Base-by-base conservation (phyloP, 1,284 basidiomycete species). In the Sporisorium iseilematis-ciliati region DNA sequence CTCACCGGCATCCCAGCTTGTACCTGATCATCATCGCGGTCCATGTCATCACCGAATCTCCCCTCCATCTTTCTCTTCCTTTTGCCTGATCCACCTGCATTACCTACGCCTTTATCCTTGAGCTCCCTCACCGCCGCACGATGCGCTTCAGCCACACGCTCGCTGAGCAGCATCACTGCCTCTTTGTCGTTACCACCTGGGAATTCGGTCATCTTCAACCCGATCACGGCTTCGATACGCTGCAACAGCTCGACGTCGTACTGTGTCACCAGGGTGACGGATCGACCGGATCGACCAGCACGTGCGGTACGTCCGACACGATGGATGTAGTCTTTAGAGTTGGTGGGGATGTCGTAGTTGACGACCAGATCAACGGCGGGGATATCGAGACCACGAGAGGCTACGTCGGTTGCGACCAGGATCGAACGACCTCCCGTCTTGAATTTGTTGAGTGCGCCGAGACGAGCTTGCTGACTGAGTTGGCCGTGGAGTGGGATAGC, bases 271-370 rank as follows among this genome's bases (percentile, higher is more conserved):
- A 99, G 89, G 12, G 97, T 97, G 78, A 99, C 93, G 1, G 93
- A 92, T 87, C 97, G 97, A 45, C 97, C 97, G 2, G 93, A 91
- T 45, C 97, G 90, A 16, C 97, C 97, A 0, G 97, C 97, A 85
- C 97, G 92, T 3, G 97, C 97, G 33, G 97, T 99, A 73, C 97
- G 91, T 38, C 97, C 97, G 20, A 99, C 97, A 62, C 97, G 91
- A 85, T 99, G 97, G 63, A 99, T 97, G 86, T 99, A 99, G 86
- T 99, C 97, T 88, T 99, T 99, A 29, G 95, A 98, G 86, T 99
- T 94, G 7, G 94, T 94, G 1, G 97, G 97, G 71, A 98, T 93
- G 86, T 99, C 96, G 85, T 94, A 99, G 87, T 99, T 99, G 87
- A 99, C 93, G 57, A 99, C 96, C 42, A 95, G 88, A 84, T 99